Evolutionary conservation across 2,329 filamentous ascomycete genomes (phyloP).

Genomic region (Ascochyta viciae-villosae): DNA sequence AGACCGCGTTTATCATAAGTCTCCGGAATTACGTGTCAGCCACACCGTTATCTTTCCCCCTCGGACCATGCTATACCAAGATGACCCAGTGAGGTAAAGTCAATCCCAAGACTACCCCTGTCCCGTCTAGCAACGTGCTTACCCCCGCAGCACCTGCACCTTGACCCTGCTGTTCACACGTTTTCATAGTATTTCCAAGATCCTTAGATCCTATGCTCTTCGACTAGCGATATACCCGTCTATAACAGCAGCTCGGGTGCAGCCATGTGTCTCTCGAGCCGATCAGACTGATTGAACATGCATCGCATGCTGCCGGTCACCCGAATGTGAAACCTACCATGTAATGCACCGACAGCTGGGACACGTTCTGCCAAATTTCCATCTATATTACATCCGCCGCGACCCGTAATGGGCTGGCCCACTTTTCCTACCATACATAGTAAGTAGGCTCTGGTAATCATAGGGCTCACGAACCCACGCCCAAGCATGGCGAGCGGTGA

Average conservation of each 20-base stretch:
- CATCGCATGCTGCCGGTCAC: background rate
- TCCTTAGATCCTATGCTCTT: background rate
- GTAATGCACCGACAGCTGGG: constrained; percentile 2
- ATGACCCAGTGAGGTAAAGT: constrained; percentile 9
- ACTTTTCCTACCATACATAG: background rate
- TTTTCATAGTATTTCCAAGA: background rate
- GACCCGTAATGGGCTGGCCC: background rate
- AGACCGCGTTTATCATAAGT: constrained; percentile 11
- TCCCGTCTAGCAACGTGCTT: constrained; percentile 1
- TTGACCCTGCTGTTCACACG: constrained; percentile 2
- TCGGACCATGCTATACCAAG: constrained; percentile 14
- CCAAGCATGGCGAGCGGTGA: background rate
- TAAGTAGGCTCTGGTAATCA: background rate
- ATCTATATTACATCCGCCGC: background rate
- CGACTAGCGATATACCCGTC: background rate
- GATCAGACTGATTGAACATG: constrained; percentile 5
- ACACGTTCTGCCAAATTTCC: background rate
- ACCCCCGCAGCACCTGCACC: constrained; percentile 7
- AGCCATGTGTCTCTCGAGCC: background rate
- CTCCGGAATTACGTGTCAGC: constrained; percentile 26
- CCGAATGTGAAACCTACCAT: background rate
- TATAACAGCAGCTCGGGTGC: background rate
- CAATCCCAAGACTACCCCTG: constrained; percentile 7
- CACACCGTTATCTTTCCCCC: constrained; percentile 24
- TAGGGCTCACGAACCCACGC: background rate